phyloP scores from a whole-genome alignment of 768 basidiomycete genomes.

The Tremella yokohamensis region DNA sequence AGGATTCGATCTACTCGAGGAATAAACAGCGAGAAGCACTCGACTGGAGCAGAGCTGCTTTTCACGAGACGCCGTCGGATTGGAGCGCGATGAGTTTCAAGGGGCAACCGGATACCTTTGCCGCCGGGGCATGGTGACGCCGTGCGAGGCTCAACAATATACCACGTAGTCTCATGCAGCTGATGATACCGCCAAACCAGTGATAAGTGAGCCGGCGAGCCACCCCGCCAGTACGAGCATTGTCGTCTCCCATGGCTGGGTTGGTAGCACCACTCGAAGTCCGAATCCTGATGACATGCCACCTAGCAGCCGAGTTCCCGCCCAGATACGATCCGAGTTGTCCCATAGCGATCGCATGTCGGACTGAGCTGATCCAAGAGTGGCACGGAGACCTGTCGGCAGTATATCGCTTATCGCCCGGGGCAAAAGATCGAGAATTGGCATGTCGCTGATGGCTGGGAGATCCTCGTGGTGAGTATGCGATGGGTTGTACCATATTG shows the following conservation, averaged over 20 bases:
- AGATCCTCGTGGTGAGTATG: not conserved
- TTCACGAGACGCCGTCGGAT: too few relatives aligned
- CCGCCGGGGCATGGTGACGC: too few relatives aligned
- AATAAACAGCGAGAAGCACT: too few relatives aligned
- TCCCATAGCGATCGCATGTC: slow-evolving; percentile 13
- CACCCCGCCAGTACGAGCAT: slow-evolving; percentile 44
- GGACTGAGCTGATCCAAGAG: too few relatives aligned
- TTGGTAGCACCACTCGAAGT: slow-evolving; percentile 45
- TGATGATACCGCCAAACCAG: too few relatives aligned
- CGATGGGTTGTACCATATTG: slow-evolving; percentile 38
- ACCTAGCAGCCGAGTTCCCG: slow-evolving; percentile 41
- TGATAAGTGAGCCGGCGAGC: slow-evolving; percentile 9
- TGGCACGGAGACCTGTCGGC: not conserved
- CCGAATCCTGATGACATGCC: slow-evolving; percentile 51
- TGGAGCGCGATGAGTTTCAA: too few relatives aligned
- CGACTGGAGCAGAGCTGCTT: too few relatives aligned
- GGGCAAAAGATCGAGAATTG: not conserved
- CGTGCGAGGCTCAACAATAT: too few relatives aligned
- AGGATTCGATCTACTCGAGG: too few relatives aligned
- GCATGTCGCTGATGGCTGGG: not conserved
- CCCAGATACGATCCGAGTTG: slow-evolving; percentile 40
- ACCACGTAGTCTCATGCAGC: too few relatives aligned
- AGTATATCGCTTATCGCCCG: not conserved
- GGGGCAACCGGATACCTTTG: too few relatives aligned
- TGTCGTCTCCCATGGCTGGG: slow-evolving; percentile 44